Conservation (phyloP, 495 filamentous ascomycete genomes). For the Lasiosphaeria hispida region DNA sequence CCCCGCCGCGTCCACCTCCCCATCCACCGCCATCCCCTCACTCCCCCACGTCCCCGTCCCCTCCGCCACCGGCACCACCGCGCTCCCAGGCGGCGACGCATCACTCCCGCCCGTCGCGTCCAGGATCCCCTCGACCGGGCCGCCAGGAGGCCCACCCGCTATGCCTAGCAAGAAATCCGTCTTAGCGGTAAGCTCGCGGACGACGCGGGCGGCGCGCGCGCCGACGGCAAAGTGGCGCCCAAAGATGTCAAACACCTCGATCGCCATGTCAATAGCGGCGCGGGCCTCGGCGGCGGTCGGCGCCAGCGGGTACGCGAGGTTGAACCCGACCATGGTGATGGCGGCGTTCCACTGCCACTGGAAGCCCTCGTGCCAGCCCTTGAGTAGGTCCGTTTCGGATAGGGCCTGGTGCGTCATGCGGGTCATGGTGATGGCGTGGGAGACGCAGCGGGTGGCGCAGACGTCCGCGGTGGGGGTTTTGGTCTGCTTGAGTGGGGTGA, state of each 20-base stretch:
- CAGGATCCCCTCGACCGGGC: no score
- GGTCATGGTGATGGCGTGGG: slow-evolving; percentile 51
- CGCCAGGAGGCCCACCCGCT: no score
- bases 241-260: slow-evolving; percentile 47
- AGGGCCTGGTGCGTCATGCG: slow-evolving; percentile 51
- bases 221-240: slow-evolving; percentile 45
- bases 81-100: neutral
- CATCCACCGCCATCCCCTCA: neutral
- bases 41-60: neutral
- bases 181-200: slow-evolving; percentile 20
- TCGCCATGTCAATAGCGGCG: slow-evolving; percentile 36
- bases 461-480: slow-evolving; percentile 25
- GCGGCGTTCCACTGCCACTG: slow-evolving; percentile 54
- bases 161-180: slow-evolving; percentile 11
- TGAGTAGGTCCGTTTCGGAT: slow-evolving; percentile 40
- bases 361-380: slow-evolving; percentile 51
- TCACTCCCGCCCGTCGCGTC: neutral
- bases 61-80: neutral
- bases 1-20: neutral
- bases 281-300: slow-evolving; percentile 31
- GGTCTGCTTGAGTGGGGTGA: slow-evolving; percentile 14
- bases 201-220: slow-evolving; percentile 42
- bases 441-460: slow-evolving; percentile 37
- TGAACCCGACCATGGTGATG: slow-evolving; percentile 49
- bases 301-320: slow-evolving; percentile 41